These are phyloP conservation scores for Catunica adiposa DNA, from an alignment of 2,329 filamentous ascomycete genomes.

Conservation along the genomic window DNA sequence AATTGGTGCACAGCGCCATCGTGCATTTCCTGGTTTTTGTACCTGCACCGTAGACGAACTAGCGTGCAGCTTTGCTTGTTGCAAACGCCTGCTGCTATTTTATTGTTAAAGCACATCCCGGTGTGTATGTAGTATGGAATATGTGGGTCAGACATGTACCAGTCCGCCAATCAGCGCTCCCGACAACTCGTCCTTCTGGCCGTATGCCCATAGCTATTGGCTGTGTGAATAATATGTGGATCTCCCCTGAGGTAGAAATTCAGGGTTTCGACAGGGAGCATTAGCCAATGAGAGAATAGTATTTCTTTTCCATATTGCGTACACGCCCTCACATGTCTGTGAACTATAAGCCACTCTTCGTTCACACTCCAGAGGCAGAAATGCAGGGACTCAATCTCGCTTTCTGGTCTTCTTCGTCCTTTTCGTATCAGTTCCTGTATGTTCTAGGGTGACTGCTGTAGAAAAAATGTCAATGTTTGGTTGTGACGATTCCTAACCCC, in stretches of 20 bases:
- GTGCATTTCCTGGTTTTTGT: too few species aligned
- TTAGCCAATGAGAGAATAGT: background rate
- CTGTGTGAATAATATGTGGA: slow-evolving; percentile 2
- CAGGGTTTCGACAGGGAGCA: slow-evolving; percentile 8
- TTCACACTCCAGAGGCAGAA: background rate
- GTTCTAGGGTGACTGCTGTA: background rate
- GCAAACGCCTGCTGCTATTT: background rate
- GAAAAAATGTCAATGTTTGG: background rate
- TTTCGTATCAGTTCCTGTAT: slow-evolving; percentile 10
- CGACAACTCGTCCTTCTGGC: background rate
- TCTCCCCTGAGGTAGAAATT: background rate
- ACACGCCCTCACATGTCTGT: slow-evolving; percentile 2
- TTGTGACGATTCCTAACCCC: too few species aligned
- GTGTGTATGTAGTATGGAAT: background rate
- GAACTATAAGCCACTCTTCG: background rate
- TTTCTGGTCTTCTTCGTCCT: slow-evolving; percentile 10
- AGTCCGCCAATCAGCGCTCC: slow-evolving; percentile 2
- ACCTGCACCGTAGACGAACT: background rate
- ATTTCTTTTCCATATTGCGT: background rate
- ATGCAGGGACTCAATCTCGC: slow-evolving; percentile 13
- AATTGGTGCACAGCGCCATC: too few species aligned
- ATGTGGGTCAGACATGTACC: background rate
- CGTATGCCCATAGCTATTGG: slow-evolving; percentile 1
- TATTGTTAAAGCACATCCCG: background rate
- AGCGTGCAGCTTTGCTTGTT: background rate